These are phyloP conservation scores for Aspergillus sp. DNA, from an alignment of 2,329 filamentous ascomycete species.

Conservation along the genomic window DNA sequence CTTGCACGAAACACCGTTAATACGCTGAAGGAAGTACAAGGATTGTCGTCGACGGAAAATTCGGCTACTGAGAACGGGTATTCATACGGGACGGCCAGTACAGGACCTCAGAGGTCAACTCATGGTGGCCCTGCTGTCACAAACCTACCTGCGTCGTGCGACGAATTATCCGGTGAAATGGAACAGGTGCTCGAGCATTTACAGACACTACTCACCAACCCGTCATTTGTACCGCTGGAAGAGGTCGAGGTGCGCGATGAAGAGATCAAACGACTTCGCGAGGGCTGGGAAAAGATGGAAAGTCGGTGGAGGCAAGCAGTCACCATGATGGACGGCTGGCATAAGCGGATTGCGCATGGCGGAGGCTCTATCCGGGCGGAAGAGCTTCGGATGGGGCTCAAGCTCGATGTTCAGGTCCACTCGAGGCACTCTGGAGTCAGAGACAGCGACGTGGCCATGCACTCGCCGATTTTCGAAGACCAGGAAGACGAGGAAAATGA, in stretches of 20 bases:
- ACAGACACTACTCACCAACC: conserved; percentile 82
- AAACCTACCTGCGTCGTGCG: conserved; percentile 61
- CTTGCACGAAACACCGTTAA: conserved; percentile 71
- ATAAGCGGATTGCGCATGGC: conserved; percentile 66
- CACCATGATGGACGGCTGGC: conserved; percentile 88
- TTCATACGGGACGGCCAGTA: conserved; percentile 26
- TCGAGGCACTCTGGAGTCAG: conserved; percentile 19
- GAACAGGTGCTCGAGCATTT: conserved; percentile 78
- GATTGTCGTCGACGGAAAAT: conserved; percentile 39
- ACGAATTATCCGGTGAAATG: conserved; percentile 70
- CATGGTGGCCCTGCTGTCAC: conserved; percentile 33
- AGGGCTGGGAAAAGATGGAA: conserved; percentile 94
- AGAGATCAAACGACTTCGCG: conserved; percentile 78
- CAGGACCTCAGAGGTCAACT: conserved; percentile 22
- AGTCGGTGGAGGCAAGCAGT: conserved; percentile 86
- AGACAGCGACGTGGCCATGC: conserved; percentile 24
- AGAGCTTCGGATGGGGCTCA: conserved; percentile 44
- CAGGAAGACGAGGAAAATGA: conserved; percentile 30
- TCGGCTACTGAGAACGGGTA: conserved; percentile 30
- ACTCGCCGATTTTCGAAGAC: conserved; percentile 34
- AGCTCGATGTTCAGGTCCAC: conserved; percentile 39
- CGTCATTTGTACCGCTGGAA: conserved; percentile 92
- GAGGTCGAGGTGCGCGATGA: conserved; percentile 91
- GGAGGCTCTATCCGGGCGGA: conserved; percentile 44
- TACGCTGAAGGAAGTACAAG: conserved; percentile 64